Percentiles rank a stretch among this genome's conserved stretches.
These are phyloP conservation scores for Apocynum venetum DNA, from an alignment of 257 asterid genomes.

Conservation along the genomic window DNA sequence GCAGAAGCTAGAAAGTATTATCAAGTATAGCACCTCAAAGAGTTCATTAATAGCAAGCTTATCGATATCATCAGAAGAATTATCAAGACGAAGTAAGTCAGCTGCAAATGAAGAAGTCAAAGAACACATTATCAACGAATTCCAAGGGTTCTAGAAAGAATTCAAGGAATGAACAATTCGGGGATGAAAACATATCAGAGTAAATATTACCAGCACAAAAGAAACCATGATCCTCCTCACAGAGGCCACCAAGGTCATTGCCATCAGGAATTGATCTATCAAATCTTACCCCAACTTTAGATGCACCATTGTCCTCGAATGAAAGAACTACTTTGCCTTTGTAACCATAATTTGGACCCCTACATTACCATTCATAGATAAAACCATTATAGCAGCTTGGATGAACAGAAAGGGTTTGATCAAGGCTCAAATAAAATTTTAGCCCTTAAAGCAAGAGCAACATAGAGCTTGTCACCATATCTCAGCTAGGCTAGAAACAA, in stretches of 20 bases:
- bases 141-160: background rate
- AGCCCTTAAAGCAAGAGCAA: background rate
- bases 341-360: constrained; percentile 76
- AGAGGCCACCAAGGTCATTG: constrained; percentile 83
- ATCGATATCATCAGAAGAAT: constrained; percentile 63
- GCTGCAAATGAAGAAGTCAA: constrained; percentile 48
- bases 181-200: background rate
- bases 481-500: background rate
- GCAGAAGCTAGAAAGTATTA: background rate
- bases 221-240: constrained; percentile 90
- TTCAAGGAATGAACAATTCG: too few relatives aligned
- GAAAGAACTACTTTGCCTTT: constrained; percentile 84
- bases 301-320: constrained; percentile 78
- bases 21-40: constrained; percentile 55
- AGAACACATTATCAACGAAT: background rate
- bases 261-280: constrained; percentile 81
- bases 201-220: constrained; percentile 68
- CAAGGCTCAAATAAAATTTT: background rate
- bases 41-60: constrained; percentile 73
- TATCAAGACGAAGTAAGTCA: constrained; percentile 69
- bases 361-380: constrained; percentile 15
- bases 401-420: background rate
- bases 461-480: background rate
- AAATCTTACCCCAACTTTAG: constrained; percentile 91
- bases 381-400: background rate